Evolutionary conservation across 768 basidiomycete genomes (phyloP), one percentile per base, ranked within the genome.

Genomic region (Podaxis pistillaris): DNA sequence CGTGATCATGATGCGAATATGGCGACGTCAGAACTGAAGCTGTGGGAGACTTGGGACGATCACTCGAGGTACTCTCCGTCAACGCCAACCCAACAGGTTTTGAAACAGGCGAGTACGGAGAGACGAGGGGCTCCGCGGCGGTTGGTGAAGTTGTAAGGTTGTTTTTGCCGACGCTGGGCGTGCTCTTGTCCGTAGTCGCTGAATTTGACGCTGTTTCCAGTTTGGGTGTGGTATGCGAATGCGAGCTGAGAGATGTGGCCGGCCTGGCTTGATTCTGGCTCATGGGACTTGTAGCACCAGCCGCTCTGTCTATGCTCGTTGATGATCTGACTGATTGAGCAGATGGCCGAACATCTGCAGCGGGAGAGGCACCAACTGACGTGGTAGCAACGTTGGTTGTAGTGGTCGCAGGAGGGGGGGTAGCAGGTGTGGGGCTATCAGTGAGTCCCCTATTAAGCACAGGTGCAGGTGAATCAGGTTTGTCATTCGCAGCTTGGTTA

Each of bases 21-120:
- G 74, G 73, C 5, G 80, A 82, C 37, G 78, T 76, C 58, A 79
- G 62, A 50, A 76, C 53, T 1, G 73, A 73, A 40, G 59, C 49
- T 17, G 61, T 50, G 4, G 55, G 59, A 17, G 68, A 66, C 5
- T 26, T 47, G 9, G 49, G 63, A 62, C 37, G 67, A 65, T 62
- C 67, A 64, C 44, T 60, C 51, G 61, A 67, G 0, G 59, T 41
- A 28, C 51, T 44, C 7, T 53, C 61, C n/a, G 55, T 38, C 1
- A 55, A 9, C 24, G 36, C 30, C 9, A 56, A 15, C 3, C 28
- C 46, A 8, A 19, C 15, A 6, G 61, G 46, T 9, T 50, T 38
- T 4, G 7, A 1, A 9, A 56, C 13, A 11, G 61, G 61, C 9
- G 61, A 62, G 15, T 62, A 55, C 5, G 60, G 60, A 8, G 60